These are phyloP conservation scores for Triticum turgidum DNA, from an alignment of 176 grass and related monocot species.

Conservation along the genomic window DNA sequence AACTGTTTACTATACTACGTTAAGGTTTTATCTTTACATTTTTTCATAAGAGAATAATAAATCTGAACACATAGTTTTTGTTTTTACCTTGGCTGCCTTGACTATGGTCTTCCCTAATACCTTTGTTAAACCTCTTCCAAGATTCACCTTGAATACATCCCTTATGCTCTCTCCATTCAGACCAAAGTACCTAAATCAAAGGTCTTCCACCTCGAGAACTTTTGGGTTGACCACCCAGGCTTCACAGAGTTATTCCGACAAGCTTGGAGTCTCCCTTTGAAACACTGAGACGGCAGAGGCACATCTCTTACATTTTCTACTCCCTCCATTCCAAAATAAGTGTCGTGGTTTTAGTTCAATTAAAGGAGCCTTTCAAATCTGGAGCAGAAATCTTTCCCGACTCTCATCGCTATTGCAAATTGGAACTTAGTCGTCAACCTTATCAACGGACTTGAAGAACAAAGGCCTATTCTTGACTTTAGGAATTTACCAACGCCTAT, in stretches of 20 bases:
- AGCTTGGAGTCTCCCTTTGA: too few relatives aligned
- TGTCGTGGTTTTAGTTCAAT: too few relatives aligned
- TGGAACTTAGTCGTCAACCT: not conserved
- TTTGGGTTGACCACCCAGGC: too few relatives aligned
- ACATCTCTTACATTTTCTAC: not conserved
- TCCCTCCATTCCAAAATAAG: too few relatives aligned
- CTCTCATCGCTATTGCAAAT: not conserved
- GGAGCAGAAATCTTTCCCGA: not conserved
- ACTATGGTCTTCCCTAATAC: not conserved
- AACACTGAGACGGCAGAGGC: too few relatives aligned
- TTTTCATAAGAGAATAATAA: not conserved
- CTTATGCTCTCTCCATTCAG: not conserved
- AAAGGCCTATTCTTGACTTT: not conserved
- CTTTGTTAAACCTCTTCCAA: not conserved
- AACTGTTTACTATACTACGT: not conserved
- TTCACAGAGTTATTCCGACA: too few relatives aligned
- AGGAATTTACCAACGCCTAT: too few relatives aligned
- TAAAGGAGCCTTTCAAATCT: not conserved
- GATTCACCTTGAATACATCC: not conserved
- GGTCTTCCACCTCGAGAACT: too few relatives aligned
- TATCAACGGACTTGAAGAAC: not conserved
- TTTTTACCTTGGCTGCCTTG: not conserved
- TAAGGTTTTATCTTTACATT: not conserved
- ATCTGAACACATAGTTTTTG: not conserved
- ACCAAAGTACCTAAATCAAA: not conserved